Percentiles rank a stretch among this genome's conserved stretches.
phyloP scores from a whole-genome alignment of 1,284 basidiomycete species.

The Cutaneotrichosporon cutaneum region DNA sequence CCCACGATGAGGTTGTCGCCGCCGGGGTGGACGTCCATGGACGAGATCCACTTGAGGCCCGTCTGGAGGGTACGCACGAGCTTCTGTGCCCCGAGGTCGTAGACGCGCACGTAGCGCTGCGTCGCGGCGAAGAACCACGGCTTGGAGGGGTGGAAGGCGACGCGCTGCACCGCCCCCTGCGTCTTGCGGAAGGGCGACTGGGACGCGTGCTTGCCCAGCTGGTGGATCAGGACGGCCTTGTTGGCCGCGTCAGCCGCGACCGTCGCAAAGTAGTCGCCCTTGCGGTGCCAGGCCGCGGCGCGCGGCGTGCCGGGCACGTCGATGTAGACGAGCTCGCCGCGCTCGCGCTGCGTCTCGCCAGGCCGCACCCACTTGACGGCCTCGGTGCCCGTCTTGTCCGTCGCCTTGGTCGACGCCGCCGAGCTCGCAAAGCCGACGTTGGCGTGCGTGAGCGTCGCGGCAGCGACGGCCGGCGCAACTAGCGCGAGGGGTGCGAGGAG shows the following conservation, averaged over 20 bases:
- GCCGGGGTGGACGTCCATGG: constrained; percentile 90
- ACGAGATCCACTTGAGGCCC: constrained; percentile 95
- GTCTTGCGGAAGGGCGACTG: constrained; percentile 97
- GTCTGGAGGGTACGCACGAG: constrained; percentile 88
- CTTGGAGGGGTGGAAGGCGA: constrained; percentile 90
- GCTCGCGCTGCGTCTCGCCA: constrained; percentile 54
- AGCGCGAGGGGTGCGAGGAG: constrained; percentile 78
- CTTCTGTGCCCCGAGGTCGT: constrained; percentile 91
- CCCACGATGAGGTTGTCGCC: constrained; percentile 97
- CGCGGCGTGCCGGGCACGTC: constrained; percentile 71
- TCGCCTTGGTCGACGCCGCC: constrained; percentile 48
- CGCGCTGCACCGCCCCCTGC: constrained; percentile 83
- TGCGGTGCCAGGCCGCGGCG: constrained; percentile 88
- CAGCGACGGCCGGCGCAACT: constrained; percentile 62
- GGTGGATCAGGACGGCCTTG: constrained; percentile 68
- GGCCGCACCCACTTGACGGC: constrained; percentile 58
- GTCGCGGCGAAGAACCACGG: constrained; percentile 99
- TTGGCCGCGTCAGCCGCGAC: constrained; percentile 59
- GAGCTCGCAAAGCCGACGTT: constrained; percentile 51
- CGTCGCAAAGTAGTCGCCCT: constrained; percentile 93
- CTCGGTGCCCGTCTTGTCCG: constrained; percentile 47
- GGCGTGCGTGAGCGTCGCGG: constrained; percentile 61
- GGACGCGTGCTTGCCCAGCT: constrained; percentile 86
- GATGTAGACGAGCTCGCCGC: constrained; percentile 57
- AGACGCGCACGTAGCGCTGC: constrained; percentile 92